Base-by-base conservation (phyloP, 495 filamentous ascomycete genomes). In the Apodospora peruviana region DNA sequence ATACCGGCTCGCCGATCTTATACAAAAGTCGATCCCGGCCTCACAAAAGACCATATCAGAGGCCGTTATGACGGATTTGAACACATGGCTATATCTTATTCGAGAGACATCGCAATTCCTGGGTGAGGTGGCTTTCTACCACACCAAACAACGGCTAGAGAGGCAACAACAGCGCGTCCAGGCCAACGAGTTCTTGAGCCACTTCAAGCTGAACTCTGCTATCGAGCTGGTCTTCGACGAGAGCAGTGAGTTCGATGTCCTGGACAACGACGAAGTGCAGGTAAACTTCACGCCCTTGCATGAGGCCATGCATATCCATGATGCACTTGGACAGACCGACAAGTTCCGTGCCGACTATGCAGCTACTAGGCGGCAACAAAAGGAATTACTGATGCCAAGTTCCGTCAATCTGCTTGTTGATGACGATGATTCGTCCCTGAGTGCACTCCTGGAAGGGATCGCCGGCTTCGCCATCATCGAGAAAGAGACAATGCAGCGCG, bases 391-490 rank as follows among this genome's bases (percentile, higher is more conserved):
- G 16, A 66, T 96, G 32, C 90, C 91, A 12, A 69, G 76, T 20
- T 80, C 84, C 4, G 73, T 95, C 16, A 85, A 80, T 41, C 64
- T 95, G 2, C 83, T 86, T 39, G 81, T 86, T 32, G 88, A 94
- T 51, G 82, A 82, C 37, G 57, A 64, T 16, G 83, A 78, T 24
- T 73, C 83, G 4, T 84, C 83, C 34, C 70, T 98, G 32, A 93
- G 88, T 61, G 90, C 84, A 51, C 70, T 99, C 24, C 69, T 99
- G 9, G 93, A 97, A 67, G 84, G 88, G 49, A 93, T 97, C 69
- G 86, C 91, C 19, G 93, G 93, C 0, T 99, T 99, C 70, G 90
- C 91, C 5, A 96, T 99, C 50, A 84, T 99, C 38, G 93, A 99
- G 62, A 88, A 85, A 53, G 87, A 87, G 12, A 99, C 93, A 1